phyloP scores from a whole-genome alignment of 2,329 filamentous ascomycete species.

The Trichoderma sp. region DNA sequence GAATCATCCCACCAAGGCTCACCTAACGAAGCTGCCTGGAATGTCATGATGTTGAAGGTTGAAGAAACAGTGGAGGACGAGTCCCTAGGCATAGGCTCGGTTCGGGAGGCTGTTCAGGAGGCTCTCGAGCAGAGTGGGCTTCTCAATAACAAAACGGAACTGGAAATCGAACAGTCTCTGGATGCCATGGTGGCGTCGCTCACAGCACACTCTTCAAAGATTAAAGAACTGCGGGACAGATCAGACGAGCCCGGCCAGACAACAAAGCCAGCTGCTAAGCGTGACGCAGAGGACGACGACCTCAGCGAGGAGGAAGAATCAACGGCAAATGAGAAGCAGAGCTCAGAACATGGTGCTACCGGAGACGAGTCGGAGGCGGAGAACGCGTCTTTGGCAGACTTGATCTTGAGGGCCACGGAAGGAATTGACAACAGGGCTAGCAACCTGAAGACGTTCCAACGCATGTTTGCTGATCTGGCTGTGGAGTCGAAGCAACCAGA shows the following conservation, averaged over 20 bases:
- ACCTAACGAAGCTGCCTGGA: conserved; percentile 51
- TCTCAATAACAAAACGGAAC: conserved; percentile 48
- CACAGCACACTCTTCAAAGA: conserved; percentile 40
- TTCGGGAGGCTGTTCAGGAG: conserved; percentile 58
- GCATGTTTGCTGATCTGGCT: conserved; percentile 54
- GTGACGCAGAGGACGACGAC: not conserved
- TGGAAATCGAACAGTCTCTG: conserved; percentile 53
- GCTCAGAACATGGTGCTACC: not conserved
- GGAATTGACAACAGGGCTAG: conserved; percentile 46
- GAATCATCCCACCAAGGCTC: conserved; percentile 31
- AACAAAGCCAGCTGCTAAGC: not conserved
- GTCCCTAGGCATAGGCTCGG: conserved; percentile 53
- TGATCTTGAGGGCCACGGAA: conserved; percentile 56
- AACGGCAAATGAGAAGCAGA: not conserved
- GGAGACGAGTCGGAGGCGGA: conserved; percentile 26
- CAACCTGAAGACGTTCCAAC: conserved; percentile 54
- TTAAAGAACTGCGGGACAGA: conserved; percentile 32
- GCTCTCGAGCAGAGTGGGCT: conserved; percentile 59
- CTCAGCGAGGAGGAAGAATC: not conserved
- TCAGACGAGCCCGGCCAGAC: conserved; percentile 30
- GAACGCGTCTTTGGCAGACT: conserved; percentile 46
- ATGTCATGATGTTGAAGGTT: conserved; percentile 57
- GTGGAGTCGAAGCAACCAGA: conserved; percentile 39
- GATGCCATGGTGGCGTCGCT: conserved; percentile 55
- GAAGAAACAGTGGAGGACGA: conserved; percentile 62